Conservation (phyloP, 192 early-diverging fungal genomes). For the Coemansia sp. region DNA sequence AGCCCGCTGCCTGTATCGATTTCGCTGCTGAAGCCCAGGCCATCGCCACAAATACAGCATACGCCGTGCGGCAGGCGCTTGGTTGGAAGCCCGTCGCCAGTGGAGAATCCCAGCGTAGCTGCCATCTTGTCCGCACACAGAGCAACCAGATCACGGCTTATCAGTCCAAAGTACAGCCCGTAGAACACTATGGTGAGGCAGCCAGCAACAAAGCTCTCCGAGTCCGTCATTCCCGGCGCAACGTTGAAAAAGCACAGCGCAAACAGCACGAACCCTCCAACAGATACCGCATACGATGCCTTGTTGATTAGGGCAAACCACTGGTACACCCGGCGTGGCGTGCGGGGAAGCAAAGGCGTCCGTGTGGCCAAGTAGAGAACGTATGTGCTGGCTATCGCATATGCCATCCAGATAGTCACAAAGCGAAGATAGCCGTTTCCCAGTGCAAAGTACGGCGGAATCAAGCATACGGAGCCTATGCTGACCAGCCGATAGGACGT, state of each 20-base stretch:
- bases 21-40: conserved; percentile 9
- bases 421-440: conserved; percentile 40
- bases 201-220: conserved; percentile 22
- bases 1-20: conserved; percentile 1
- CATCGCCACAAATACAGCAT: conserved; percentile 47
- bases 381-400: conserved; percentile 29
- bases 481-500: conserved; percentile 42
- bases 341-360: conserved; percentile 28
- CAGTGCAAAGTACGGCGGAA: conserved; percentile 47
- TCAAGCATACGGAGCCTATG: conserved; percentile 40
- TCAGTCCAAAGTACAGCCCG: conserved; percentile 48
- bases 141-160: conserved; percentile 49
- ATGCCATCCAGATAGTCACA: conserved; percentile 31
- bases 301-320: conserved; percentile 53
- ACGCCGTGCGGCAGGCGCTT: conserved; percentile 29
- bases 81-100: conserved; percentile 30
- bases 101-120: conserved; percentile 42
- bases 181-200: conserved; percentile 41
- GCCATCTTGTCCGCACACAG: conserved; percentile 52
- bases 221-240: conserved; percentile 40
- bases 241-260: conserved; percentile 39
- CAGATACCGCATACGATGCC: conserved; percentile 38
- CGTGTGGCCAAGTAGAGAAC: conserved; percentile 41
- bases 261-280: conserved; percentile 30
- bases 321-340: conserved; percentile 48